phyloP scores from a whole-genome alignment of 176 grass and related monocot genomes.

The Panicum miliaceum region DNA sequence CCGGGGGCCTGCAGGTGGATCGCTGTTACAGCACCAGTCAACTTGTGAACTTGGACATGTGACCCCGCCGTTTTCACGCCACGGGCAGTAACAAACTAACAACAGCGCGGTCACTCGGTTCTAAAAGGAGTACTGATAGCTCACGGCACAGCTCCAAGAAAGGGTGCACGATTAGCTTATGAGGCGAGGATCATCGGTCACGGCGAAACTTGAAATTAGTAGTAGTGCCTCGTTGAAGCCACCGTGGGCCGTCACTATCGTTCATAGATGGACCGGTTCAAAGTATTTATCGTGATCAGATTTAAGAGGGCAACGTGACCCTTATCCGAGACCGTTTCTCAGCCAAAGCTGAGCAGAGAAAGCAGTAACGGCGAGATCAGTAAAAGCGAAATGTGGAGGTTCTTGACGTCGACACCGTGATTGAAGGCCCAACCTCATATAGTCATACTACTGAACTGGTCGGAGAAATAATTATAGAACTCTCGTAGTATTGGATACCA shows the following conservation, averaged over 20 bases:
- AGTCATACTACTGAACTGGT: too few relatives aligned
- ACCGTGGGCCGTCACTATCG: slow-evolving; percentile 24
- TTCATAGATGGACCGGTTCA: slow-evolving; percentile 31
- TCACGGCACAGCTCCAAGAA: too few relatives aligned
- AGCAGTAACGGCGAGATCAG: neutral
- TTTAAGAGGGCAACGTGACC: slow-evolving; percentile 39
- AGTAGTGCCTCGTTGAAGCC: neutral
- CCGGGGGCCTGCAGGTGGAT: neutral
- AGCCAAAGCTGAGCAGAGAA: neutral
- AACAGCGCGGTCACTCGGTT: neutral
- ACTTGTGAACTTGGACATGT: neutral
- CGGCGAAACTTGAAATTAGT: neutral
- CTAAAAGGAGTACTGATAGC: too few relatives aligned
- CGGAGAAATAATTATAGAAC: too few relatives aligned
- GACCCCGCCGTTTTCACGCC: neutral
- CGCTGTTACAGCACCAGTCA: neutral
- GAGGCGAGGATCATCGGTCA: neutral
- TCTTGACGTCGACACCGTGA: too few relatives aligned
- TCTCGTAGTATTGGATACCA: too few relatives aligned
- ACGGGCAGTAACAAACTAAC: neutral
- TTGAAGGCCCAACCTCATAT: too few relatives aligned
- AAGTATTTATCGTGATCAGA: slow-evolving; percentile 18
- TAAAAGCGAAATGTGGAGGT: neutral
- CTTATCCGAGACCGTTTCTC: slow-evolving; percentile 43
- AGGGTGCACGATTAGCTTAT: neutral